Conservation (phyloP, 2,329 filamentous ascomycete genomes). For the Monosporascus cannonballus region DNA sequence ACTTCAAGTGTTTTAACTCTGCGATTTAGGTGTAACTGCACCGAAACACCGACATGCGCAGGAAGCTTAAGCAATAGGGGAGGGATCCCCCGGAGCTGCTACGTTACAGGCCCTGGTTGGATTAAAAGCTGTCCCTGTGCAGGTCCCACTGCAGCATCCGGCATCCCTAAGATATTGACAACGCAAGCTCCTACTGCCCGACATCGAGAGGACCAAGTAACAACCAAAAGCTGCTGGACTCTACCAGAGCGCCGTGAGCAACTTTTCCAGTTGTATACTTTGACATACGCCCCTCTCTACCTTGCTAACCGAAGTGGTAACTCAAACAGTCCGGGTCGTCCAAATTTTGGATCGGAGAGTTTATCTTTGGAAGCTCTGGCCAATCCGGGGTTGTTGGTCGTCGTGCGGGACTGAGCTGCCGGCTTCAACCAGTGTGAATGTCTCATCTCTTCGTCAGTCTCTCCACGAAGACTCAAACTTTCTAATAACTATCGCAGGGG, state of each 20-base stretch:
- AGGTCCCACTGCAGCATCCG: no score
- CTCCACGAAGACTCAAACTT: not conserved
- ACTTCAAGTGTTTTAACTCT: no score
- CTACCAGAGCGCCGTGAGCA: no score
- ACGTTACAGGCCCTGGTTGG: slow-evolving; percentile 13
- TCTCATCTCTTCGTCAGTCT: not conserved
- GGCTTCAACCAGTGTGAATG: not conserved
- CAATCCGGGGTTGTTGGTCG: not conserved
- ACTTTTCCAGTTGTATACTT: no score
- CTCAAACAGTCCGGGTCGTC: not conserved
- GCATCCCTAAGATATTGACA: no score
- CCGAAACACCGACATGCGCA: not conserved
- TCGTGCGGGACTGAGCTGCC: not conserved
- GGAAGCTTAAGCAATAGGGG: not conserved
- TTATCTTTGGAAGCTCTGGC: not conserved
- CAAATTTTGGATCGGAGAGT: not conserved
- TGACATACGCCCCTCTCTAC: no score
- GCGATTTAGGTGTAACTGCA: no score
- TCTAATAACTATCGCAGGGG: not conserved
- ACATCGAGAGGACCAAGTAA: no score
- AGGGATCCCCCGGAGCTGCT: slow-evolving; percentile 2
- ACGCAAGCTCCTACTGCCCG: no score
- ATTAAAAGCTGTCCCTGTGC: not conserved
- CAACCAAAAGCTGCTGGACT: no score
- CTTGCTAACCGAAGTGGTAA: not conserved